Evolutionary conservation across 306 rosid species (phyloP).

Genomic region (Trifolium dubium): DNA sequence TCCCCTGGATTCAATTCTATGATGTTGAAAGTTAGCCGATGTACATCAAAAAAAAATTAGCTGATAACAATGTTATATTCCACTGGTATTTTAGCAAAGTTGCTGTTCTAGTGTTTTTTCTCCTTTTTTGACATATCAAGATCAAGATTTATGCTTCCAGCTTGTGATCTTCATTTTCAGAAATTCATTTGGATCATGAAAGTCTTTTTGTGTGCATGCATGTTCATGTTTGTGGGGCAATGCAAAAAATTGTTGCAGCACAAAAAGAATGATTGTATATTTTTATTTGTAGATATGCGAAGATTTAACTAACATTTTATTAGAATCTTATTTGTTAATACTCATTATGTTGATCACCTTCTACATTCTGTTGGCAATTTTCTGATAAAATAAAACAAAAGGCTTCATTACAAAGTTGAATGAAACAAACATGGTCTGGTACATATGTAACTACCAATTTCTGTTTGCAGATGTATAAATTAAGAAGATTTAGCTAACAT

Average conservation of each 20-base stretch:
- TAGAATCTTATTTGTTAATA: not conserved
- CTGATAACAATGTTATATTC: not conserved
- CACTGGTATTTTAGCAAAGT: slow-evolving; percentile 9
- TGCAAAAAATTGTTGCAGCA: slow-evolving; percentile 7
- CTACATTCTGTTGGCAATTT: slow-evolving; percentile 7
- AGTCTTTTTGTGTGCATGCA: slow-evolving; percentile 12
- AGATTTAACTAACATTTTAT: slow-evolving; percentile 7
- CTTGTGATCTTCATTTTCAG: slow-evolving; percentile 1
- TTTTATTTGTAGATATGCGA: slow-evolving; percentile 20
- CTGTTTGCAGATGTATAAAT: slow-evolving; percentile 10
- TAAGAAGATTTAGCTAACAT: slow-evolving; percentile 12
- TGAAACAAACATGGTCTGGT: slow-evolving; percentile 10
- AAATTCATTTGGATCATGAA: slow-evolving; percentile 16
- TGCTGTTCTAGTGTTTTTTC: slow-evolving; percentile 4
- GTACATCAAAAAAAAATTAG: not conserved
- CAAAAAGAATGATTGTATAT: slow-evolving; percentile 14
- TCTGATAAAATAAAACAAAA: slow-evolving; percentile 13
- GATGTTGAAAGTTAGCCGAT: slow-evolving; percentile 3
- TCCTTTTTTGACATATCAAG: not conserved
- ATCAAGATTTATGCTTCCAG: slow-evolving; percentile 13
- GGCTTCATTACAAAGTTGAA: slow-evolving; percentile 26
- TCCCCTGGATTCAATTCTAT: slow-evolving; percentile 1
- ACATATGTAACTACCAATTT: slow-evolving; percentile 6
- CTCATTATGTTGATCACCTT: slow-evolving; percentile 11
- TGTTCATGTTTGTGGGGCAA: slow-evolving; percentile 1